These are phyloP conservation scores for Nadsonia fulvescens DNA, from an alignment of 805 yeast species.

Conservation along the genomic window DNA sequence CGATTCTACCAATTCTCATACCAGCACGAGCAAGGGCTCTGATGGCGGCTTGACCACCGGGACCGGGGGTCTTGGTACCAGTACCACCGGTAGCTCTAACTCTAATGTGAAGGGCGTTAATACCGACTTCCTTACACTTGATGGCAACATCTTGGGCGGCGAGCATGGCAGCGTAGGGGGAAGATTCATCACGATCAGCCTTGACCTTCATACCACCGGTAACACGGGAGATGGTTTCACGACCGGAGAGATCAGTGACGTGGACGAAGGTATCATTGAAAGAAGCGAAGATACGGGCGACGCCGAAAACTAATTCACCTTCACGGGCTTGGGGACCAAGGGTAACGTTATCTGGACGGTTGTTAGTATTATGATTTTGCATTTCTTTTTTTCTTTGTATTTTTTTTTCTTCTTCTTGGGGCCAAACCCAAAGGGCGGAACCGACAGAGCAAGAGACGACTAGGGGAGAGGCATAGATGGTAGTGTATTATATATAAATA, in stretches of 20 bases:
- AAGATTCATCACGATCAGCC: constrained; percentile 99
- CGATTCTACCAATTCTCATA: constrained; percentile 98
- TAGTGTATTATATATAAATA: too few relatives aligned
- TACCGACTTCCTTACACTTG: constrained; percentile 98
- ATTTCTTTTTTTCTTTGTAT: background rate
- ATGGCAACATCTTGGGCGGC: constrained; percentile 99
- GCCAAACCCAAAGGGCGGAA: constrained; percentile 1
- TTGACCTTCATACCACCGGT: constrained; percentile 99
- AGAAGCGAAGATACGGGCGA: constrained; percentile 99
- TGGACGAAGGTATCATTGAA: constrained; percentile 99
- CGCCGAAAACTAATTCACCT: constrained; percentile 99
- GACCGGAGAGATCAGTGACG: constrained; percentile 97
- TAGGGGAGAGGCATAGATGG: too few relatives aligned
- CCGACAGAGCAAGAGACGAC: too few relatives aligned
- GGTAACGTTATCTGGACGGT: constrained; percentile 27
- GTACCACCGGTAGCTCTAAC: constrained; percentile 99
- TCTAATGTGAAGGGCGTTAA: constrained; percentile 98
- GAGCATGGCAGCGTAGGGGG: constrained; percentile 99
- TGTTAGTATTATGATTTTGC: constrained; percentile 3
- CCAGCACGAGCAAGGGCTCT: constrained; percentile 99
- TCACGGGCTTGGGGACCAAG: constrained; percentile 85
- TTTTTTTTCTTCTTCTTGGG: background rate
- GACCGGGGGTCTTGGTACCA: constrained; percentile 99
- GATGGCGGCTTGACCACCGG: constrained; percentile 99
- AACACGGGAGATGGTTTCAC: constrained; percentile 98